Percentiles rank a stretch among this genome's conserved stretches.
phyloP scores from a whole-genome alignment of 1,284 basidiomycete species.

The Fomitopsis palustris region DNA sequence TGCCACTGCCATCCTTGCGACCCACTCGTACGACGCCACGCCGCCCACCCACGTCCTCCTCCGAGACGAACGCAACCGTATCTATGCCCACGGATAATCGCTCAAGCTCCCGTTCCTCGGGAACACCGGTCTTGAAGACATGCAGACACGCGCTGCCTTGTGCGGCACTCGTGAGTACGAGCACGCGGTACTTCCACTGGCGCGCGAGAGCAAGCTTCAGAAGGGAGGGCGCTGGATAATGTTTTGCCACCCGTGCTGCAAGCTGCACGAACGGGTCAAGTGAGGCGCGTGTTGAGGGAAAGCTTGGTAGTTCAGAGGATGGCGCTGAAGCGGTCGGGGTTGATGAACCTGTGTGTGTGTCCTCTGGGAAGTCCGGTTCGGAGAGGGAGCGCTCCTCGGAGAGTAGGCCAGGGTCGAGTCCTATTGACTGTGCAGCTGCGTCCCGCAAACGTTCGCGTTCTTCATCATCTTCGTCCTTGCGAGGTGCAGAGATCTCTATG shows the following conservation, averaged over 20 bases:
- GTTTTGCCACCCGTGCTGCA: constrained; percentile 55
- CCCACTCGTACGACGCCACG: constrained; percentile 64
- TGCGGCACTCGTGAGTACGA: constrained; percentile 52
- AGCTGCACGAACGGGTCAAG: constrained; percentile 50
- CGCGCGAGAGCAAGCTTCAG: constrained; percentile 67
- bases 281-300: constrained; percentile 50
- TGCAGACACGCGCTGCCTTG: constrained; percentile 58
- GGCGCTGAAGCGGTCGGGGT: constrained; percentile 11
- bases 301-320: constrained; percentile 43
- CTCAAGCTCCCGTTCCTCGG: constrained; percentile 66
- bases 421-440: constrained; percentile 71
- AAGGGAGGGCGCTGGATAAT: constrained; percentile 60
- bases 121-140: constrained; percentile 57
- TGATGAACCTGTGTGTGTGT: constrained; percentile 11
- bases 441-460: constrained; percentile 70
- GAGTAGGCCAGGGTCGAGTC: constrained; percentile 42
- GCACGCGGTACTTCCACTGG: constrained; percentile 66
- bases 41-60: constrained; percentile 62
- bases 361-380: constrained; percentile 10
- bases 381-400: constrained; percentile 21
- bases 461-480: constrained; percentile 56
- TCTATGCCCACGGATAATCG: constrained; percentile 70
- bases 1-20: constrained; percentile 47
- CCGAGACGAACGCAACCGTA: constrained; percentile 68
- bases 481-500: constrained; percentile 54